Conservation (phyloP, 2,329 filamentous ascomycete genomes). For the Curvularia verruculosa region DNA sequence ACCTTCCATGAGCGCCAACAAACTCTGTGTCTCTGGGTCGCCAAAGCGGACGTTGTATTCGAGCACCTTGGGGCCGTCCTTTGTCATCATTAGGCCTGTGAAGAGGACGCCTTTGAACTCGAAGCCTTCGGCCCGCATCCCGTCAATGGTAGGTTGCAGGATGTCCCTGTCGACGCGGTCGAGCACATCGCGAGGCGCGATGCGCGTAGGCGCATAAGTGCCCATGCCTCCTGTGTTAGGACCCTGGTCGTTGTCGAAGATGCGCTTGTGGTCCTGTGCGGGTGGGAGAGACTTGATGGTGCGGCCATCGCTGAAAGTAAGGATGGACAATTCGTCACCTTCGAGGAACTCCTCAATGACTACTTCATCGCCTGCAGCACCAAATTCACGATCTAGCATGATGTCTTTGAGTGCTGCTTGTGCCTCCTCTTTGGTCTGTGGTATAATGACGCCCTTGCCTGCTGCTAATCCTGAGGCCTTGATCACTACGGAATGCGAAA, state of each 20-base stretch:
- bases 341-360: constrained; percentile 94
- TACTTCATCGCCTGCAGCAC: constrained; percentile 83
- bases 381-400: constrained; percentile 88
- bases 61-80: constrained; percentile 77
- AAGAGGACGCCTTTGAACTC: constrained; percentile 72
- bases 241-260: constrained; percentile 86
- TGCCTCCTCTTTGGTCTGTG: constrained; percentile 80
- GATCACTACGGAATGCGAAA: constrained; percentile 67
- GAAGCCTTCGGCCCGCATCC: constrained; percentile 76
- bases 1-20: constrained; percentile 80
- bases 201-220: constrained; percentile 80
- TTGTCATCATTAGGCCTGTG: constrained; percentile 93
- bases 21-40: constrained; percentile 88
- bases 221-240: constrained; percentile 98
- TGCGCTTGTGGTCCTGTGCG: constrained; percentile 95
- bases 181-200: constrained; percentile 65
- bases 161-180: constrained; percentile 79
- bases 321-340: constrained; percentile 89
- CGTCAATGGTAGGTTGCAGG: constrained; percentile 86
- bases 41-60: constrained; percentile 96
- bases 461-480: constrained; percentile 92
- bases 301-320: constrained; percentile 90
- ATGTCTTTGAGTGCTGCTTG: constrained; percentile 82
- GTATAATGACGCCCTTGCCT: constrained; percentile 94
- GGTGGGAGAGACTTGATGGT: constrained; percentile 83